A percentile compares a stretch with the other conserved stretches of the same genome.
Evolutionary conservation across 2,329 filamentous ascomycete genomes (phyloP).

Genomic region (Fusarium poae): DNA sequence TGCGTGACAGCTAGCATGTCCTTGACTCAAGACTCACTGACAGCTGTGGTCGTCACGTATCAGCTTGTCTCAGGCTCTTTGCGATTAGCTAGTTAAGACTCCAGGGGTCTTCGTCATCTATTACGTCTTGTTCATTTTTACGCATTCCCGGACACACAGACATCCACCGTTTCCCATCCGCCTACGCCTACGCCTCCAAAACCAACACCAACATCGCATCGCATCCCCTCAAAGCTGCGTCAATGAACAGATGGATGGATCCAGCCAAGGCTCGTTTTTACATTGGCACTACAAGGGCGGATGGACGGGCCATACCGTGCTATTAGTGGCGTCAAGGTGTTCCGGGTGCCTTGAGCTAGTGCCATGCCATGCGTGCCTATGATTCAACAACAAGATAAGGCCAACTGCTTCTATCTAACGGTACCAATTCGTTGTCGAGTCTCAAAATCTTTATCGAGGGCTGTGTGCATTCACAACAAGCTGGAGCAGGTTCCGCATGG

Average conservation of each 20-base stretch:
- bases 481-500: background rate
- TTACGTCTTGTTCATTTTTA: background rate
- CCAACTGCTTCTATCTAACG: background rate
- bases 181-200: constrained; percentile 23
- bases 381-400: constrained; percentile 10
- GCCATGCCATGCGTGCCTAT: background rate
- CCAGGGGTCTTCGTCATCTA: background rate
- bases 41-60: constrained; percentile 6
- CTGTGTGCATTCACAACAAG: background rate
- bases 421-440: background rate
- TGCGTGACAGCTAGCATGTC: background rate
- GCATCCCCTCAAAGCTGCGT: constrained; percentile 18
- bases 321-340: constrained; percentile 26
- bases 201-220: constrained; percentile 15
- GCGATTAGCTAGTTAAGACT: background rate
- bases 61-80: constrained; percentile 20
- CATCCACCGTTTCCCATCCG: constrained; percentile 12
- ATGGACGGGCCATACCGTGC: constrained; percentile 27
- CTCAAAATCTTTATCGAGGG: background rate
- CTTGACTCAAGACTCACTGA: constrained; percentile 4
- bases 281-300: constrained; percentile 13
- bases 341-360: constrained; percentile 26
- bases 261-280: constrained; percentile 1
- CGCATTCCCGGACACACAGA: constrained; percentile 19
- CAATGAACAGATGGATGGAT: background rate